Percentiles rank a stretch among this genome's conserved stretches.
Conservation (phyloP, 768 basidiomycete species). For the Boletus rufocinnamomeus region DNA sequence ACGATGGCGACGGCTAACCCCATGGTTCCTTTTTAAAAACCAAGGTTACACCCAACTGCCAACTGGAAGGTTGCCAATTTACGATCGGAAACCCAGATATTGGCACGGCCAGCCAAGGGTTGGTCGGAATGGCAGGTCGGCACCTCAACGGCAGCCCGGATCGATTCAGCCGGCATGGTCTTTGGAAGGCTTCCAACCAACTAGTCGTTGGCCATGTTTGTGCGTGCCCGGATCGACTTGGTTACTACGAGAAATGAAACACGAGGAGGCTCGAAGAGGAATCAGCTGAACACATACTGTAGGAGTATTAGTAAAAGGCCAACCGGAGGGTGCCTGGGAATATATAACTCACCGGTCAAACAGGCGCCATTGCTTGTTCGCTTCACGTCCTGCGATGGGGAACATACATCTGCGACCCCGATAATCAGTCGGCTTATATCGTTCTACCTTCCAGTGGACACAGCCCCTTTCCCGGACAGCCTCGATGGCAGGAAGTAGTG, state of each 20-base stretch:
- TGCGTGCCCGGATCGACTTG: neutral
- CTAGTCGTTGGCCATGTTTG: neutral
- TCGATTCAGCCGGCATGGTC: neutral
- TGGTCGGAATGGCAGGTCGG: neutral
- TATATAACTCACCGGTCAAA: neutral
- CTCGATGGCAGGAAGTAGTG: neutral
- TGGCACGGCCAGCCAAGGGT: neutral
- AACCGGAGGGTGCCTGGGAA: slow-evolving; percentile 3
- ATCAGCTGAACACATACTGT: neutral
- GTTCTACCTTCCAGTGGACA: slow-evolving; percentile 1
- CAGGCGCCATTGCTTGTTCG: neutral
- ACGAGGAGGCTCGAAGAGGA: neutral
- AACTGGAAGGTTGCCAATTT: neutral
- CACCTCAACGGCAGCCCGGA: neutral
- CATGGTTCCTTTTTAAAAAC: neutral
- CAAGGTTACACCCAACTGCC: neutral
- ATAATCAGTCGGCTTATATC: neutral
- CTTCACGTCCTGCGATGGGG: neutral
- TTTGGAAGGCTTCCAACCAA: slow-evolving; percentile 2
- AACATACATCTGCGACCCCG: neutral
- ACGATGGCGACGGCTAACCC: neutral
- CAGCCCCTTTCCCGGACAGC: neutral
- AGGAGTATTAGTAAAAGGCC: neutral
- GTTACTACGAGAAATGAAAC: neutral
- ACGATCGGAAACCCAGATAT: neutral